Base-by-base conservation (phyloP, 495 filamentous ascomycete species). In the Trichoderma virens region DNA sequence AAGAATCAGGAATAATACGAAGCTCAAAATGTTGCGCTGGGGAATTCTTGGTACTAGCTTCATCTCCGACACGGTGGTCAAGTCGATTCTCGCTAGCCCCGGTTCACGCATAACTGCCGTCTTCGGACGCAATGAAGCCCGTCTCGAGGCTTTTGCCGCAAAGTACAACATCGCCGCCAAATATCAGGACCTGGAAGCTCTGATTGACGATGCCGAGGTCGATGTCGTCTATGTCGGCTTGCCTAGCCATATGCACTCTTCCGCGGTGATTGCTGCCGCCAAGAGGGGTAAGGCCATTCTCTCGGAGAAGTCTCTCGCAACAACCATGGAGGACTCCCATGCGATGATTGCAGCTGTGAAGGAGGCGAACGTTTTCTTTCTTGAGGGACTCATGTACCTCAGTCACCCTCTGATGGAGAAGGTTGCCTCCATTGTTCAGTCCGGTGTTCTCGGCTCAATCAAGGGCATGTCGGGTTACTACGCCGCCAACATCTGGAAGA, bases 91-190 rank as follows among this genome's bases (percentile, higher is more conserved):
- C 25, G 51, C 23, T 8, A 56, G 51, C 51, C 51, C 51, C 25
- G 25, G 25, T 30, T 56, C 51, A 56, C 51, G 51, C 27, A 56
- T 56, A 23, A 56, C 51, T 2, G 51, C 51, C 51, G 51, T 56
- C 51, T 56, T 56, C 30, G 51, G 51, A 2, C 51, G 51, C 11
- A 18, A 56, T 16, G 5, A 31, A 25, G 51, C 25, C 25, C 51
- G 51, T 30, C 51, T 56, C 51, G 51, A 56, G 1, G 51, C 5
- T 1, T 56, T 56, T 30, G 51, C 51, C 27, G 51, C 51, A 27
- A 56, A 56, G 51, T 56, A 56, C 25, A 30, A 56, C 51, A 56
- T 56, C 51, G 51, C 51, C 51, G 30, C 51, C 51, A 56, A 56
- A 16, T 56, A 56, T 6, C 51, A 56, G 25, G 51, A 56, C 51